phyloP scores from a whole-genome alignment of 805 yeast genomes.

The Candida xyloterini region DNA sequence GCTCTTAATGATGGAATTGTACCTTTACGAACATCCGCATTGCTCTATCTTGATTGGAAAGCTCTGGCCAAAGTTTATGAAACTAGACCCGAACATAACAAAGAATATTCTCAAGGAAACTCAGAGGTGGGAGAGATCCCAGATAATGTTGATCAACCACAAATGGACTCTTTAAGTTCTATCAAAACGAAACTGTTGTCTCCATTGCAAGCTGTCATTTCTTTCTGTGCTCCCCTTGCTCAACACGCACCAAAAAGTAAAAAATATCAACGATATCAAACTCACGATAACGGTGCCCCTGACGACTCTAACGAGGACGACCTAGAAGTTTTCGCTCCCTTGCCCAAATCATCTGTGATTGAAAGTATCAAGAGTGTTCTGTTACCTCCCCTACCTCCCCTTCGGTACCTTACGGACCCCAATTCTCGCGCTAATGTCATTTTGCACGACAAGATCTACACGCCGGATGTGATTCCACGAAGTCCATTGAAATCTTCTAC shows the following conservation, averaged over 20 bases:
- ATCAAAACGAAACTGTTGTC: constrained; percentile 26
- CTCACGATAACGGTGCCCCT: constrained; percentile 11
- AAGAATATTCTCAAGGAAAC: constrained; percentile 2
- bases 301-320: constrained; percentile 14
- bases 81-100: constrained; percentile 15
- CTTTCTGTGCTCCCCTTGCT: constrained; percentile 39
- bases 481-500: constrained; percentile 28
- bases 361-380: constrained; percentile 76
- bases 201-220: constrained; percentile 46
- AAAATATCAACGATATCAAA: constrained; percentile 33
- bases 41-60: constrained; percentile 81
- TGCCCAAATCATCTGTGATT: constrained; percentile 74
- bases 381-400: constrained; percentile 76
- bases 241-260: constrained; percentile 19
- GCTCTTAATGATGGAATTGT: constrained; percentile 93
- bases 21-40: constrained; percentile 85
- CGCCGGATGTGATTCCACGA: constrained; percentile 50
- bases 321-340: constrained; percentile 17
- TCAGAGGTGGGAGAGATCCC: constrained; percentile 33
- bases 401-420: constrained; percentile 68
- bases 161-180: constrained; percentile 12
- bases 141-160: constrained; percentile 18
- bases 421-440: constrained; percentile 55
- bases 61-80: constrained; percentile 55
- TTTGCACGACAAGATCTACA: constrained; percentile 78